Evolutionary conservation across 768 basidiomycete species (phyloP), one percentile per base, ranked within the genome.

Genomic region (Kwoniella newhampshirensis): DNA sequence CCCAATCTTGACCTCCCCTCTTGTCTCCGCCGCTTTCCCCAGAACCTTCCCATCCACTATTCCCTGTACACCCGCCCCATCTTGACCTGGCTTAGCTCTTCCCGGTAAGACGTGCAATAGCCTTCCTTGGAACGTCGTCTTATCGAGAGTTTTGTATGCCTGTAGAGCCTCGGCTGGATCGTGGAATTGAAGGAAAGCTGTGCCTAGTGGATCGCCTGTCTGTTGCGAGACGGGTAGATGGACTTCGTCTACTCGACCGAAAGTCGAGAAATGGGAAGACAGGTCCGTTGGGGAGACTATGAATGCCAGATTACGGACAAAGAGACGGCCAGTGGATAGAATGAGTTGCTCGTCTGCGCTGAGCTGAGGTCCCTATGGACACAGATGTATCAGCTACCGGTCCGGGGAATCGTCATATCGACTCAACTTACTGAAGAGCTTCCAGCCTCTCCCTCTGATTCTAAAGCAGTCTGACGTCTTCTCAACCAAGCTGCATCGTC

Each of bases 221-320:
- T 64, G 55, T 0, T 77, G 50, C 43, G 84, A 82, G 25, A 84
- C 67, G 0, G 84, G 84, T 8, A 87, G 77, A 65, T 87, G 86
- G 4, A 83, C 78, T 82, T 86, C 87, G 39, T 81, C 81, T 30
- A 96, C 72, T 42, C 83, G 79, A 8, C 93, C 93, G 71, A 83
- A 89, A 0, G 82, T 79, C 2, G 76, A 72, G 74, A 92, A 91
- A 1, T 86, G 80, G 12, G 81, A 80, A 2, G 75, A 68, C 0
- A 98, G 77, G 47, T 96, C 91, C 1, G 79, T 75, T 17, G 87
- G 82, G 6, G 87, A 86, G 55, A 88, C 89, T 0, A 86, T 83
- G 68, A 91, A 98, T 0, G 91, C 81, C n/a, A 99, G 77, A 71
- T 98, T 99, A n/a, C 96, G 89, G 4, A 99, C 78, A 70, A 98